Evolutionary conservation across 805 yeast genomes (phyloP).

Genomic region (Nematodospora valgi): DNA sequence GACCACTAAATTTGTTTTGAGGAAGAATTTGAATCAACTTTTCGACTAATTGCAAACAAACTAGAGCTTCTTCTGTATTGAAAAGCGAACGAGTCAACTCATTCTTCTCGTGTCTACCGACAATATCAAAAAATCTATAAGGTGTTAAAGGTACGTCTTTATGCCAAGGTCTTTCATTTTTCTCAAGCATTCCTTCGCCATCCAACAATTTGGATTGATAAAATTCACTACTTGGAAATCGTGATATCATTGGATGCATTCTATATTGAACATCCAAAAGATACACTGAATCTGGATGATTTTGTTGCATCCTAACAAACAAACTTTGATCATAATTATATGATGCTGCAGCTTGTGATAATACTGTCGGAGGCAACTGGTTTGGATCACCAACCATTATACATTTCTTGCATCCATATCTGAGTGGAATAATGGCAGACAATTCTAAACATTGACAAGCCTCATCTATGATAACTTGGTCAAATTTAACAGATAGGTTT

Average conservation of each 20-base stretch:
- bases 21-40: slow-evolving; percentile 49
- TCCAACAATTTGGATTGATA: slow-evolving; percentile 70
- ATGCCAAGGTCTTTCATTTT: slow-evolving; percentile 79
- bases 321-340: slow-evolving; percentile 84
- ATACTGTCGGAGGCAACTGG: slow-evolving; percentile 94
- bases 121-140: slow-evolving; percentile 71
- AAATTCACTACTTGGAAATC: slow-evolving; percentile 82
- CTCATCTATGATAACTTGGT: slow-evolving; percentile 91
- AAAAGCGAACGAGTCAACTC: slow-evolving; percentile 63
- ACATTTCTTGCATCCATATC: slow-evolving; percentile 87
- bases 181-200: slow-evolving; percentile 66
- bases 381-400: slow-evolving; percentile 99
- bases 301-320: slow-evolving; percentile 87
- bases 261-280: slow-evolving; percentile 90
- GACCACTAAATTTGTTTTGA: slow-evolving; percentile 55
- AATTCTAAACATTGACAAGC: slow-evolving; percentile 97
- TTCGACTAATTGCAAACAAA: slow-evolving; percentile 64
- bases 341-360: slow-evolving; percentile 82
- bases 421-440: slow-evolving; percentile 84
- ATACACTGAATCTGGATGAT: slow-evolving; percentile 57
- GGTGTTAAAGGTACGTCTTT: slow-evolving; percentile 54
- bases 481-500: slow-evolving; percentile 71
- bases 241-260: slow-evolving; percentile 92
- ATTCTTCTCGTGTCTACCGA: slow-evolving; percentile 61
- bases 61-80: slow-evolving; percentile 67